A percentile compares a stretch with the other conserved stretches of the same genome.
Conservation (phyloP, 768 basidiomycete genomes). For the Steccherinum ochraceum region DNA sequence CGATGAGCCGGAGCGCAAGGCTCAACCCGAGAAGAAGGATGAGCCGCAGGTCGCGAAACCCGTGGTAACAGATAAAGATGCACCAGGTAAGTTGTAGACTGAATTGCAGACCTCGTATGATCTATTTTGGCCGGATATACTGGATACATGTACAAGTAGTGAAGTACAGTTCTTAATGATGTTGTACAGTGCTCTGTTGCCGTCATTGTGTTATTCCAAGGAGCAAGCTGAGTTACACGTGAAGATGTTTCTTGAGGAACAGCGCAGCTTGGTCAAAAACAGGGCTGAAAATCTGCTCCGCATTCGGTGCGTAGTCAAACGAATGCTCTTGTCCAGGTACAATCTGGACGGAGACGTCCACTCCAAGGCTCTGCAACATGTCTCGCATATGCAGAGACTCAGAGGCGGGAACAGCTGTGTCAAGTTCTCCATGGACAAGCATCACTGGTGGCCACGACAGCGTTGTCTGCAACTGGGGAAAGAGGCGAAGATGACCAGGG, state of each 20-base stretch:
- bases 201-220: not conserved
- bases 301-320: slow-evolving; percentile 44
- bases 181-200: not conserved
- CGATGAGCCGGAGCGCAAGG: too few relatives aligned
- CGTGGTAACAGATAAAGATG: too few relatives aligned
- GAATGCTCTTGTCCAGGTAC: slow-evolving; percentile 45
- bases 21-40: too few relatives aligned
- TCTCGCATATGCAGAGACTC: slow-evolving; percentile 34
- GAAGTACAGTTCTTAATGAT: too few relatives aligned
- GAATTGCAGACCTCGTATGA: too few relatives aligned
- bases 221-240: too few relatives aligned
- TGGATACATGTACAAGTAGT: not conserved
- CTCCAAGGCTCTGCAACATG: slow-evolving; percentile 30
- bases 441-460: slow-evolving; percentile 39
- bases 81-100: too few relatives aligned
- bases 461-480: slow-evolving; percentile 39
- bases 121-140: not conserved
- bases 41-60: too few relatives aligned
- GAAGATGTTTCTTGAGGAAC: not conserved
- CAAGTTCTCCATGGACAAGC: slow-evolving; percentile 41
- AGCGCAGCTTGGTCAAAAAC: not conserved
- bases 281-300: slow-evolving; percentile 29
- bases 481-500: slow-evolving; percentile 27
- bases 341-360: slow-evolving; percentile 28
- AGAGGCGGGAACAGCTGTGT: slow-evolving; percentile 36